phyloP scores from a whole-genome alignment of 768 basidiomycete genomes.

The Rhodotorula graminis region DNA sequence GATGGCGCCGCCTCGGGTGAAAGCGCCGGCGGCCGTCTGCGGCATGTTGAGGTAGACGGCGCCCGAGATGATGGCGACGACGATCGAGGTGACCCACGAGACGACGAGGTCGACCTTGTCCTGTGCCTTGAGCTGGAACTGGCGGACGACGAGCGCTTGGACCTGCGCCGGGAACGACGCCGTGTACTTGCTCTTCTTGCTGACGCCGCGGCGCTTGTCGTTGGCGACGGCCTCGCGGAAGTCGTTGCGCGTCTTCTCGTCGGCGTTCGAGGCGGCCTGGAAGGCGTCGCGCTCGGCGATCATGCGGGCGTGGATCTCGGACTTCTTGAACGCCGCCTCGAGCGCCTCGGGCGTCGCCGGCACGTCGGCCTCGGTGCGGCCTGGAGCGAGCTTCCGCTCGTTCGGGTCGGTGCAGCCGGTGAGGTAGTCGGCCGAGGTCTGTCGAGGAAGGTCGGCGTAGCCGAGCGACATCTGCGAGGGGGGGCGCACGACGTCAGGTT shows the following conservation, averaged over 20 bases:
- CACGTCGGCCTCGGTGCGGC: constrained; percentile 57
- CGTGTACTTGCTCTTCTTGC: constrained; percentile 72
- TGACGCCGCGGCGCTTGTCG: constrained; percentile 70
- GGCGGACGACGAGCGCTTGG: constrained; percentile 62
- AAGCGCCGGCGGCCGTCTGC: constrained; percentile 68
- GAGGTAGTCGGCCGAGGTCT: constrained; percentile 51
- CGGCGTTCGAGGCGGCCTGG: constrained; percentile 60
- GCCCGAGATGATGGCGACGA: constrained; percentile 49
- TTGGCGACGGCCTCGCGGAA: constrained; percentile 70
- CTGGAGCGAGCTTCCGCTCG: constrained; percentile 71
- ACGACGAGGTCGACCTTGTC: constrained; percentile 73
- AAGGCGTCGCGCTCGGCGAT: constrained; percentile 57
- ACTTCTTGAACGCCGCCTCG: constrained; percentile 59
- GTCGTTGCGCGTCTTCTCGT: constrained; percentile 55
- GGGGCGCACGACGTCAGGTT: too few species aligned
- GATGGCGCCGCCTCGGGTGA: constrained; percentile 80
- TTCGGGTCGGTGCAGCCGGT: constrained; percentile 64
- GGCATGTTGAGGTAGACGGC: constrained; percentile 63
- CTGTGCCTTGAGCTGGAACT: constrained; percentile 61
- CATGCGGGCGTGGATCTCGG: constrained; percentile 53
- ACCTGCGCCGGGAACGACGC: constrained; percentile 72
- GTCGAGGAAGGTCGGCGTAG: constrained; percentile 47
- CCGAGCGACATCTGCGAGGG: constrained; percentile 49
- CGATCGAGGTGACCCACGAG: constrained; percentile 60
- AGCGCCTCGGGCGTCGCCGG: constrained; percentile 66